These are phyloP conservation scores for Skeletonema tropicum DNA, from an alignment of 108 stramenopile genomes.

Conservation along the genomic window DNA sequence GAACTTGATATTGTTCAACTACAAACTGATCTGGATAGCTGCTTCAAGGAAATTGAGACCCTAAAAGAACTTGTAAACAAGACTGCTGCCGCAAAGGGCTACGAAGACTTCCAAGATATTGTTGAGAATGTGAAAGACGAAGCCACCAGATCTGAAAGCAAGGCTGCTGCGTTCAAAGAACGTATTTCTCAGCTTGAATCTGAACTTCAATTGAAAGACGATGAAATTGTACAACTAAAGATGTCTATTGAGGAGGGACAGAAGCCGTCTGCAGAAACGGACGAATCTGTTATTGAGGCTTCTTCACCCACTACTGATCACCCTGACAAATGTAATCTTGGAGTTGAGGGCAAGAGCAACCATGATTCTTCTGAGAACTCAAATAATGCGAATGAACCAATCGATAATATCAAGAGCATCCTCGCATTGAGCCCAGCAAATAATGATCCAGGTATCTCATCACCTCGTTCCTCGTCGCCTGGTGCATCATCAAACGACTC, in stretches of 20 bases:
- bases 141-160: conserved; percentile 4
- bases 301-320: neutral
- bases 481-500: neutral
- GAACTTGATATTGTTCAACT: conserved; percentile 4
- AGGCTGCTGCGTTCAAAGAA: conserved; percentile 10
- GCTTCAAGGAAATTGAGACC: conserved; percentile 21
- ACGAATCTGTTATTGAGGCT: neutral
- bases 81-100: neutral
- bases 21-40: conserved; percentile 24
- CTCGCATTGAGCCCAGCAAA: neutral
- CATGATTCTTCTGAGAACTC: neutral
- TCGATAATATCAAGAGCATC: neutral
- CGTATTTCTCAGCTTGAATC: conserved; percentile 15
- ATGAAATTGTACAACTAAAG: neutral
- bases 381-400: no score
- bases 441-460: neutral
- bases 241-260: neutral
- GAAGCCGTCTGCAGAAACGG: neutral
- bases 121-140: conserved; percentile 10
- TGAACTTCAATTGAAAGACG: conserved; percentile 11
- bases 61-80: conserved; percentile 14
- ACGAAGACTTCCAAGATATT: conserved; percentile 13
- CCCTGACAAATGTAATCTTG: neutral
- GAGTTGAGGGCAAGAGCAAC: neutral
- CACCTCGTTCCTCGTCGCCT: neutral